Conservation (phyloP, 2,329 filamentous ascomycete genomes). For the Cladorrhinum sp. region DNA sequence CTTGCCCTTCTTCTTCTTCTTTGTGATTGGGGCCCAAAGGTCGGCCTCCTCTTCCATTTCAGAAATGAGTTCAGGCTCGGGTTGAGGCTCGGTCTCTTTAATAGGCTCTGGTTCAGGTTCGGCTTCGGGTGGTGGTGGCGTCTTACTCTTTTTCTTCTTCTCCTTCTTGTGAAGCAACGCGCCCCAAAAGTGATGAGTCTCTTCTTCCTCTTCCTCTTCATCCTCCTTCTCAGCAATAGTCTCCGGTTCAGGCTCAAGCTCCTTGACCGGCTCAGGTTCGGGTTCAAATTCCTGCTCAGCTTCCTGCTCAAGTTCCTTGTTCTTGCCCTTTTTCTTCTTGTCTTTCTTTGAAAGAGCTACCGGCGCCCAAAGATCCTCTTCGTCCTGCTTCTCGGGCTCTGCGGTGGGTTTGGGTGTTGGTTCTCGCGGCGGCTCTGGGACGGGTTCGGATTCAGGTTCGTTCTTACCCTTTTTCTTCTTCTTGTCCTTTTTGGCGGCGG, state of each 20-base stretch:
- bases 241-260: slow-evolving; percentile 34
- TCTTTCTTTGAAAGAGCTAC: slow-evolving; percentile 35
- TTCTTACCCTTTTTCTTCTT: slow-evolving; percentile 34
- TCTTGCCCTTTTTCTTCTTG: slow-evolving; percentile 38
- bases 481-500: slow-evolving; percentile 35
- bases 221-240: slow-evolving; percentile 29
- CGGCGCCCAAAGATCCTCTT: slow-evolving; percentile 26
- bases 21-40: slow-evolving; percentile 27
- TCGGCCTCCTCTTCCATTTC: slow-evolving; percentile 32
- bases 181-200: slow-evolving; percentile 26
- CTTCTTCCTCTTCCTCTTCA: slow-evolving; percentile 18
- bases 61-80: slow-evolving; percentile 14
- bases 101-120: slow-evolving; percentile 34
- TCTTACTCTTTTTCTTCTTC: slow-evolving; percentile 36
- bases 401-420: slow-evolving; percentile 22
- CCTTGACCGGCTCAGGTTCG: slow-evolving; percentile 12
- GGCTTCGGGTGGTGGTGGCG: slow-evolving; percentile 32
- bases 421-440: slow-evolving; percentile 41
- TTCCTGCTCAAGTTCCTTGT: slow-evolving; percentile 20
- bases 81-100: slow-evolving; percentile 25
- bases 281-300: slow-evolving; percentile 26
- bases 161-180: slow-evolving; percentile 37
- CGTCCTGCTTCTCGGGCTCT: slow-evolving; percentile 33
- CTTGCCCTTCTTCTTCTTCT: slow-evolving; percentile 32
- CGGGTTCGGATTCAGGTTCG: slow-evolving; percentile 28